Percentiles rank a stretch among this genome's conserved stretches.
These are phyloP conservation scores for Trichoderma polysporum DNA, from an alignment of 2,329 filamentous ascomycete genomes.

Conservation along the genomic window DNA sequence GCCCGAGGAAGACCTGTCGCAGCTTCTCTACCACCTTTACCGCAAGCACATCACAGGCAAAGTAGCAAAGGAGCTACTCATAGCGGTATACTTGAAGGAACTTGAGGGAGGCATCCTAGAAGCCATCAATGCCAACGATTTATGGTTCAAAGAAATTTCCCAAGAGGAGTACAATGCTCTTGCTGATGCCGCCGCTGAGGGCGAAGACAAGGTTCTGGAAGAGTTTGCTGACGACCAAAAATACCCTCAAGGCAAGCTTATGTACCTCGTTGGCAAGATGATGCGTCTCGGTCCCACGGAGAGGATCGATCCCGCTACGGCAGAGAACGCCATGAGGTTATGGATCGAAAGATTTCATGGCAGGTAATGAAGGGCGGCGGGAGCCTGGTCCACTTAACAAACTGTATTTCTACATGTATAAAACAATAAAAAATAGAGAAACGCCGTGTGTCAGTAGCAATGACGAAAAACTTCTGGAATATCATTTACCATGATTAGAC, in stretches of 20 bases:
- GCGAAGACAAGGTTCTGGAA: conserved; percentile 47
- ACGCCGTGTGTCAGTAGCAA: no score
- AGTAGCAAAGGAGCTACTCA: conserved; percentile 59
- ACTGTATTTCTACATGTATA: no score
- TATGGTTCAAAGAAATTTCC: conserved; percentile 57
- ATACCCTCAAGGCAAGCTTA: conserved; percentile 58
- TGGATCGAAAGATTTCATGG: conserved; percentile 29
- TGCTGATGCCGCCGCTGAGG: conserved; percentile 44
- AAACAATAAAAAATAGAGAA: not conserved
- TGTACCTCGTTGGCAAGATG: conserved; percentile 61
- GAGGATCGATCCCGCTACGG: conserved; percentile 53
- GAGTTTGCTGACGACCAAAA: conserved; percentile 46
- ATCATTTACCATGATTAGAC: not conserved
- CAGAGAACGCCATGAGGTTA: conserved; percentile 47
- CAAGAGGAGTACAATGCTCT: conserved; percentile 49
- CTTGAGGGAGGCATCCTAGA: conserved; percentile 44
- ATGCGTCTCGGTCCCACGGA: conserved; percentile 54
- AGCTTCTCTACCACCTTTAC: conserved; percentile 51
- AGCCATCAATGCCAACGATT: conserved; percentile 45
- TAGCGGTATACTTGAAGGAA: conserved; percentile 50
- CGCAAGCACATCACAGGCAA: conserved; percentile 52
- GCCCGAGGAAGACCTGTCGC: conserved; percentile 47
- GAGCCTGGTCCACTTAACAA: no score
- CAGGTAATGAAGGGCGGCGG: not conserved
- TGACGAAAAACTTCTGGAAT: not conserved